Percentiles rank a stretch among this genome's conserved stretches.
Conservation (phyloP, 176 grass and related monocot genomes). For the Rhynchospora pubera region DNA sequence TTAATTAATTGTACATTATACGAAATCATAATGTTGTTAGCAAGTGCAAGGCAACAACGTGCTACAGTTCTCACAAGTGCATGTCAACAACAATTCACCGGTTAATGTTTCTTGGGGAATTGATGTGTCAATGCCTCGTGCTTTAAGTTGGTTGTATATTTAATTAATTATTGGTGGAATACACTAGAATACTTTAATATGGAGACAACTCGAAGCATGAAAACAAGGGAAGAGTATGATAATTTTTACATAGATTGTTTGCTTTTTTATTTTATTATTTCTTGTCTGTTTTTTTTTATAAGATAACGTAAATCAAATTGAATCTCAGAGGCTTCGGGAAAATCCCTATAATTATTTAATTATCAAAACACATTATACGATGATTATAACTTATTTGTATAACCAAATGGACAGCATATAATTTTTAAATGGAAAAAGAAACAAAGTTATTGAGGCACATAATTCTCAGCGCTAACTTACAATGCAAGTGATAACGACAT, state of each 20-base stretch:
- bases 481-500: constrained; percentile 12
- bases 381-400: neutral
- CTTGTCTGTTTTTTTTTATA: neutral
- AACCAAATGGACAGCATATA: neutral
- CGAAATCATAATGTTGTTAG: neutral
- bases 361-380: neutral
- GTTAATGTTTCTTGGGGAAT: neutral
- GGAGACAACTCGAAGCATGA: neutral
- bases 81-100: neutral
- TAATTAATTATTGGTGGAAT: too few species aligned
- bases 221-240: neutral
- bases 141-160: neutral
- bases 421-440: neutral
- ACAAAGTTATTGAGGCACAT: neutral
- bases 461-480: neutral
- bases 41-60: neutral
- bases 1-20: neutral
- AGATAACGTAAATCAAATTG: neutral
- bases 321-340: neutral
- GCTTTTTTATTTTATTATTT: neutral
- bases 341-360: neutral
- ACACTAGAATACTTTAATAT: neutral
- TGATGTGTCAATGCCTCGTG: neutral
- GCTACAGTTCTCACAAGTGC: neutral
- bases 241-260: neutral